Percentiles rank a stretch among this genome's conserved stretches.
Conservation (phyloP, 768 basidiomycete genomes). For the Psilocybe tampanensis region DNA sequence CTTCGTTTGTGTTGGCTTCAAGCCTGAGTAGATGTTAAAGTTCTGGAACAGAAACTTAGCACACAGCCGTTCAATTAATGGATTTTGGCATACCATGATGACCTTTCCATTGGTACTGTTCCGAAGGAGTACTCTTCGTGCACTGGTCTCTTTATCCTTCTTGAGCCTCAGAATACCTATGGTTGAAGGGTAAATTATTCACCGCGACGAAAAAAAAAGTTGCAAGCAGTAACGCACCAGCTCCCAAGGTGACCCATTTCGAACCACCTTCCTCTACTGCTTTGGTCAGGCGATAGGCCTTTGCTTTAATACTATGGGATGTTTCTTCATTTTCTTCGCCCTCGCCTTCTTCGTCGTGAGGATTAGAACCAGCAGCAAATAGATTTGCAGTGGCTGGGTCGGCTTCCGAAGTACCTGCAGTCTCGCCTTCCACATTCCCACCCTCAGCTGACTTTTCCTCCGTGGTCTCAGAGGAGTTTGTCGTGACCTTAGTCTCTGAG, state of each 20-base stretch:
- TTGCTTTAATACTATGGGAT: conserved; percentile 55
- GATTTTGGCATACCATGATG: conserved; percentile 55
- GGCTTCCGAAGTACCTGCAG: conserved; percentile 18
- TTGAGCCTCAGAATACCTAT: conserved; percentile 77
- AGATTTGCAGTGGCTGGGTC: conserved; percentile 20
- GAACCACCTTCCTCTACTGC: conserved; percentile 44
- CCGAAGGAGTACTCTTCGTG: conserved; percentile 66
- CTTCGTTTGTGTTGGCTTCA: conserved; percentile 55
- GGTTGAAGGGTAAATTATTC: background rate
- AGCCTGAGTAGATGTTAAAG: conserved; percentile 63
- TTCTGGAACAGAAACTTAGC: conserved; percentile 49
- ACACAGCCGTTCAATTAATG: background rate
- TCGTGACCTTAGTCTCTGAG: background rate
- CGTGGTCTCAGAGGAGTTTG: conserved; percentile 2
- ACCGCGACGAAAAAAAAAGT: background rate
- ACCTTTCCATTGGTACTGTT: conserved; percentile 79
- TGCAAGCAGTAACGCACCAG: conserved; percentile 49
- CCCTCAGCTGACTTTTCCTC: conserved; percentile 4
- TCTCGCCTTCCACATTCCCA: conserved; percentile 15
- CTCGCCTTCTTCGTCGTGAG: conserved; percentile 73
- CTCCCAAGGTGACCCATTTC: conserved; percentile 69
- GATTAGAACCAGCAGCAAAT: conserved; percentile 22
- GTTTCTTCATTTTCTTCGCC: conserved; percentile 85
- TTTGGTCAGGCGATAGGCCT: conserved; percentile 63
- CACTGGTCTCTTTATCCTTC: conserved; percentile 64